Base-by-base conservation (phyloP, 1,284 basidiomycete species). In the Mycocalia duriaeana region DNA sequence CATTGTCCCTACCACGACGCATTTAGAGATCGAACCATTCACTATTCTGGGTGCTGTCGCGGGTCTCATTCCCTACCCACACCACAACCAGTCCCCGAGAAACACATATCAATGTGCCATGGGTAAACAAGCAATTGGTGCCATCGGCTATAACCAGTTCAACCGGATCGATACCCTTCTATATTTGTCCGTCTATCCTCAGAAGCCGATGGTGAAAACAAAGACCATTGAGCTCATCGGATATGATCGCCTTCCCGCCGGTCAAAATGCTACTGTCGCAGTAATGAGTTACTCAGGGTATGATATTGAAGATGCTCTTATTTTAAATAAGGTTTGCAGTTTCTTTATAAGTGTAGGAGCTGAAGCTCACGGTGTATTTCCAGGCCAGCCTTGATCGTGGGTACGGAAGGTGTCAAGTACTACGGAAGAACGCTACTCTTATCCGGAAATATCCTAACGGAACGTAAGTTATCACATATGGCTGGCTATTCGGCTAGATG, bases 51-150 rank as follows among this genome's bases (percentile, higher is more conserved):
- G 96, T 6, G 96, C 94, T 16, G 95, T 98, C 36, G 96, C 96
- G 5, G 96, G 97, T 31, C 79, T 99, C 18, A 99, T 99, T 61
- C 96, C 96, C 7, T 99, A 99, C 63, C 96, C 97, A 1, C 96
- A 99, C 64, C 96, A 99, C 69, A 99, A 99, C 63, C 97, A 99
- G 65, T 98, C 94, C 2, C 96, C 97, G 4, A 85, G 96, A 48
- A 98, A 99, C 63, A 99, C 96, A 2, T 99, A 99, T 64, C 94
- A 99, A 73, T 99, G 96, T 63, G 96, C 96, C 45, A 99, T 99
- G 96, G 96, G 96, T 53, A 99, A 99, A 73, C 96, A 99, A 74
- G 96, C 96, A 0, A 98, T 99, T 53, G 96, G 96, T n/a, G 94
- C 94, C 2, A 99, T 99, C 56, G 95, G 86, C 0, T 97, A 95